A percentile compares a stretch with the other conserved stretches of the same genome.
Conservation (phyloP, 73 alveolate species). For the Stentor roeselii region DNA sequence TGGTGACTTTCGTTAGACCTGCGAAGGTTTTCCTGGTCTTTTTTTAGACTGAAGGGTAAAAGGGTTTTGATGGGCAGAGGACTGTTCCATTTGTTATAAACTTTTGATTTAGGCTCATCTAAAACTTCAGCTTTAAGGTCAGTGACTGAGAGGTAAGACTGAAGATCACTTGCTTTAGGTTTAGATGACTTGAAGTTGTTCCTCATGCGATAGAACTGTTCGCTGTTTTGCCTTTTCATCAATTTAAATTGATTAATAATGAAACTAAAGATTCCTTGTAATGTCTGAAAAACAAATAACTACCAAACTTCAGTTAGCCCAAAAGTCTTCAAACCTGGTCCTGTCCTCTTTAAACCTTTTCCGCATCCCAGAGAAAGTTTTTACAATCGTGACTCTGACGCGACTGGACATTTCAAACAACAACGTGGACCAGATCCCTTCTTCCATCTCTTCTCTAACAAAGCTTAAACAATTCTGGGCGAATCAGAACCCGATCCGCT, state of each 20-base stretch:
- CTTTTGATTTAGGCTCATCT: neutral
- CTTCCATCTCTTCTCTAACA: neutral
- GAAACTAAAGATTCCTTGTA: neutral
- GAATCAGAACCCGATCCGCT: slow-evolving; percentile 24
- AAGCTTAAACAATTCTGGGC: slow-evolving; percentile 28
- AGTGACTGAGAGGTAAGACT: neutral
- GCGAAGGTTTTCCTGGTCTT: neutral
- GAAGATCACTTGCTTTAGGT: neutral
- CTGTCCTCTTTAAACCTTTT: neutral
- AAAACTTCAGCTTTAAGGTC: too few relatives aligned
- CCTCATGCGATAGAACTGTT: neutral
- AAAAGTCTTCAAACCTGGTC: neutral
- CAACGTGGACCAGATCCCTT: neutral
- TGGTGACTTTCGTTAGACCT: too few relatives aligned
- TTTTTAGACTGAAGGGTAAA: neutral
- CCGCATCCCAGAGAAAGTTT: slow-evolving; percentile 2
- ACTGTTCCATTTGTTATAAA: neutral
- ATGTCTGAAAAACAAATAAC: slow-evolving; percentile 5
- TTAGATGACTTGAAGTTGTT: neutral
- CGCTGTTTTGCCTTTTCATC: neutral
- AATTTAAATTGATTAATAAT: too few relatives aligned
- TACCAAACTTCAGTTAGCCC: slow-evolving; percentile 14
- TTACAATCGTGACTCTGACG: neutral
- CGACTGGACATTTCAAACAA: neutral
- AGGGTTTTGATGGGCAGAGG: neutral